Evolutionary conservation across 768 basidiomycete species (phyloP), one percentile per base, ranked within the genome.

Genomic region (Lyophyllum atratum): DNA sequence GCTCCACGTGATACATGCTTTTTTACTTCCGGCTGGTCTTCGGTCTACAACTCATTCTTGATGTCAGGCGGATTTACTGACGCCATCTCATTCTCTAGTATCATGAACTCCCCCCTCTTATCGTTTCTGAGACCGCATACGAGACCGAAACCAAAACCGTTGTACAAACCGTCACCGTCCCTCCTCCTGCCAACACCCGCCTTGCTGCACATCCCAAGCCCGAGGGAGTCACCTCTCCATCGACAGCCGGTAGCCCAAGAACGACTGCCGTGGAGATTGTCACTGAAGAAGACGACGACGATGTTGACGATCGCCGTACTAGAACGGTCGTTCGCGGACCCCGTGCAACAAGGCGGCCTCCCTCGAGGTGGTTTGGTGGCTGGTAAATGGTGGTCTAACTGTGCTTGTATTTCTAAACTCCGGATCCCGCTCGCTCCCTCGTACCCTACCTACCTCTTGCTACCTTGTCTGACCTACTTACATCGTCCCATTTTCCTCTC

Each of bases 141-240:
- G 82, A 84, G 74, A 78, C 82, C 46, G 78, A 84, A 76, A 87
- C 83, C 60, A 86, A 83, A 76, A 89, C 83, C 44, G 74, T 87
- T 52, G 75, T 88, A 59, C 77, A 84, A 72, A 85, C 85, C 60
- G 81, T 88, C 65, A 84, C 83, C 51, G 82, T 88, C 60, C 89
- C 89, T 45, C 83, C 89, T 25, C 90, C 91, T 59, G 86, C 90
- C 66, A 89, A 84, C 68, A 92, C 90, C 49, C 89, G 90, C 59
- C 80, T 82, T 64, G 91, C 85, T 57, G 84, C 88, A 26, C 80
- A 82, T 63, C 90, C 91, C 21, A 82, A 84, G 26, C 91, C 91
- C 6, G 85, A 88, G 66, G 80, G 80, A 7, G 77, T 78, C 26
- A 82, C 81, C 21, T 74, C 81, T n/a, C 76, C 81, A 10, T 78